Conservation (phyloP, 352 stramenopile genomes). For the Pythium scleroteichum region DNA sequence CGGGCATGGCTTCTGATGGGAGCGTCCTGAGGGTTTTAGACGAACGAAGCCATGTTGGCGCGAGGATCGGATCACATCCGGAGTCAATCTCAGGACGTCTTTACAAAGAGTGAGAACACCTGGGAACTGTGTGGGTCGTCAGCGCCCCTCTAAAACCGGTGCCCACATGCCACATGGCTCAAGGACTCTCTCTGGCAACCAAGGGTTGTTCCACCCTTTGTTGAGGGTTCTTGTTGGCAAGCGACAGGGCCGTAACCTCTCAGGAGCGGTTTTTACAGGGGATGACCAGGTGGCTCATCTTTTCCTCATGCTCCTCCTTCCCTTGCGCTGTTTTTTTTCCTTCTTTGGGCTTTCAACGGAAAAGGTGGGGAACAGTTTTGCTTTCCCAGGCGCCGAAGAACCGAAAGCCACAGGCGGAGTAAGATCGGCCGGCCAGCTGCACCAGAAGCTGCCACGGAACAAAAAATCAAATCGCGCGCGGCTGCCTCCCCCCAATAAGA, state of each 20-base stretch:
- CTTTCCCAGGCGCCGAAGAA: slow-evolving; percentile 24
- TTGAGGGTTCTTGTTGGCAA: slow-evolving; percentile 3
- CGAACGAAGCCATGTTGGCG: too few species aligned
- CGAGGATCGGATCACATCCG: not conserved
- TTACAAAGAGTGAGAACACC: not conserved
- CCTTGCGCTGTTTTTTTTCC: slow-evolving; percentile 16
- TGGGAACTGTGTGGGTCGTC: not conserved
- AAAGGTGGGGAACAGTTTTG: slow-evolving; percentile 35
- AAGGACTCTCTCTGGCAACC: slow-evolving; percentile 2
- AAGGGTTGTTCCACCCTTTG: not conserved
- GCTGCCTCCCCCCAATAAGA: not conserved
- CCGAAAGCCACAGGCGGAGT: slow-evolving; percentile 8
- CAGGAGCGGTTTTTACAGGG: slow-evolving; percentile 10
- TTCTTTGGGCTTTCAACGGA: slow-evolving; percentile 25
- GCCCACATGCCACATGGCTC: slow-evolving; percentile 12
- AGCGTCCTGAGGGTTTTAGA: too few species aligned
- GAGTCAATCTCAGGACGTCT: not conserved
- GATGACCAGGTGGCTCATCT: not conserved
- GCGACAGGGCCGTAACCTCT: slow-evolving; percentile 7
- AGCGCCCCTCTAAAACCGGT: slow-evolving; percentile 15
- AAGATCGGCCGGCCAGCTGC: slow-evolving; percentile 19
- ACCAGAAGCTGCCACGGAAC: slow-evolving; percentile 5
- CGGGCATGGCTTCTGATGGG: too few species aligned
- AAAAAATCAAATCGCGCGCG: not conserved
- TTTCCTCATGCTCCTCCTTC: slow-evolving; percentile 12